A percentile compares a stretch with the other conserved stretches of the same genome.
These are phyloP conservation scores for Pseudopyricularia javanii DNA, from an alignment of 2,329 filamentous ascomycete genomes.

Conservation along the genomic window DNA sequence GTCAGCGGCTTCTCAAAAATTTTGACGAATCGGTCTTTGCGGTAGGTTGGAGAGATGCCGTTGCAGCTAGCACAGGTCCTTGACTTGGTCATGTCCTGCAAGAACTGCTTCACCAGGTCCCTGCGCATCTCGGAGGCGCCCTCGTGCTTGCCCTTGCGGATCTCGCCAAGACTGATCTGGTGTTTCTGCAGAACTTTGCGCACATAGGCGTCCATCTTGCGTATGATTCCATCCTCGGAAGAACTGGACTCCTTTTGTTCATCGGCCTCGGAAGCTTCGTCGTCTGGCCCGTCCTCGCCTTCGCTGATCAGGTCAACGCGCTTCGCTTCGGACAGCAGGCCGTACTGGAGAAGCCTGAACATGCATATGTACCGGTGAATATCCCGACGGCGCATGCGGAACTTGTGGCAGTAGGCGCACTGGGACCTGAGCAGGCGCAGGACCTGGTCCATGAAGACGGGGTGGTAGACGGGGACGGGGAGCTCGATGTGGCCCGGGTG, in stretches of 20 bases:
- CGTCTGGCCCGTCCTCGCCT: conserved; percentile 28
- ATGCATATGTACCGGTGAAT: conserved; percentile 75
- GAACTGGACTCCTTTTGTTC: conserved; percentile 37
- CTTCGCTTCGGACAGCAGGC: conserved; percentile 59
- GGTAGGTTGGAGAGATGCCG: conserved; percentile 68
- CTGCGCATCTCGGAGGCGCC: conserved; percentile 67
- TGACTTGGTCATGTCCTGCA: conserved; percentile 56
- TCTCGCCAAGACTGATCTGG: conserved; percentile 32
- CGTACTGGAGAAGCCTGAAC: conserved; percentile 73
- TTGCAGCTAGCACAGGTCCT: conserved; percentile 56
- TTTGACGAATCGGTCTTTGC: conserved; percentile 85
- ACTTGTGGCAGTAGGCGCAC: conserved; percentile 81
- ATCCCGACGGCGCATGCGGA: conserved; percentile 66
- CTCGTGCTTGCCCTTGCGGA: conserved; percentile 63
- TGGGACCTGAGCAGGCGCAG: conserved; percentile 74
- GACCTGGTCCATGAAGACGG: conserved; percentile 90
- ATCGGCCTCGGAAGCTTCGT: conserved; percentile 47
- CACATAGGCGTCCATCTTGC: conserved; percentile 54
- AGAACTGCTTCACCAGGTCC: conserved; percentile 67
- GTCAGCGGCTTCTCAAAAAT: conserved; percentile 78
- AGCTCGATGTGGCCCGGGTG: conserved; percentile 94
- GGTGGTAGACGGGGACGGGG: conserved; percentile 86
- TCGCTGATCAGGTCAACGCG: conserved; percentile 41
- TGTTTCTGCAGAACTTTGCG: conserved; percentile 55
- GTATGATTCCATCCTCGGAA: conserved; percentile 37